These are phyloP conservation scores for Ascodesmis nigricans DNA, from an alignment of 495 filamentous ascomycete species.

Conservation along the genomic window DNA sequence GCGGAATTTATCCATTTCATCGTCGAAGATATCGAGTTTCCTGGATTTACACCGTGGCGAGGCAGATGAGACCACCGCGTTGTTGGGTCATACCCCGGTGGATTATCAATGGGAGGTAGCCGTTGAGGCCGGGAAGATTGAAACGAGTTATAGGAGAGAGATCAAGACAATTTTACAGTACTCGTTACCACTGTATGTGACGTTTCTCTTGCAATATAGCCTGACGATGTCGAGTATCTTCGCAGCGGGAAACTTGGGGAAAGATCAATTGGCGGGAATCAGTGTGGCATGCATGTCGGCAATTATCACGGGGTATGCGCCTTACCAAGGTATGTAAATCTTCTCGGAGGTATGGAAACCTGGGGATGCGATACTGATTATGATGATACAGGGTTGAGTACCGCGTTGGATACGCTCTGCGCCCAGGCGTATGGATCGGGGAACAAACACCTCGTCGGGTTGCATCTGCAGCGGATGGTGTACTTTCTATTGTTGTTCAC, in stretches of 20 bases:
- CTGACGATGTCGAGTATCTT: conserved; percentile 48
- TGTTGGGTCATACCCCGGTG: too few species aligned
- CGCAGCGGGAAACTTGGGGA: conserved; percentile 41
- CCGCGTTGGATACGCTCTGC: conserved; percentile 49
- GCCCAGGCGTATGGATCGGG: conserved; percentile 55
- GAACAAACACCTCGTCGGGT: conserved; percentile 41
- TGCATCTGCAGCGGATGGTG: conserved; percentile 50
- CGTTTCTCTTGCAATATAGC: conserved; percentile 51
- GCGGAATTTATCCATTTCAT: not conserved
- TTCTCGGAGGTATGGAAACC: too few species aligned
- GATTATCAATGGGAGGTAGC: conserved; percentile 77
- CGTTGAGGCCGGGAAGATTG: conserved; percentile 45
- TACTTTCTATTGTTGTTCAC: conserved; percentile 40
- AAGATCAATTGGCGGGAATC: conserved; percentile 40
- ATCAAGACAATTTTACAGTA: conserved; percentile 41
- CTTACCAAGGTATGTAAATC: conserved; percentile 37
- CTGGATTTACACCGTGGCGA: not conserved
- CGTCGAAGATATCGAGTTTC: not conserved
- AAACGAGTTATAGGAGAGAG: conserved; percentile 70
- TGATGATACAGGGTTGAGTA: conserved; percentile 30
- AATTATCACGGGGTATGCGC: conserved; percentile 48
- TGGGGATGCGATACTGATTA: conserved; percentile 1
- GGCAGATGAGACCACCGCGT: conserved; percentile 30
- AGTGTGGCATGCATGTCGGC: conserved; percentile 50
- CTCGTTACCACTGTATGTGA: conserved; percentile 38